phyloP scores from a whole-genome alignment of 768 basidiomycete species.

The Termitomyces sp. region DNA sequence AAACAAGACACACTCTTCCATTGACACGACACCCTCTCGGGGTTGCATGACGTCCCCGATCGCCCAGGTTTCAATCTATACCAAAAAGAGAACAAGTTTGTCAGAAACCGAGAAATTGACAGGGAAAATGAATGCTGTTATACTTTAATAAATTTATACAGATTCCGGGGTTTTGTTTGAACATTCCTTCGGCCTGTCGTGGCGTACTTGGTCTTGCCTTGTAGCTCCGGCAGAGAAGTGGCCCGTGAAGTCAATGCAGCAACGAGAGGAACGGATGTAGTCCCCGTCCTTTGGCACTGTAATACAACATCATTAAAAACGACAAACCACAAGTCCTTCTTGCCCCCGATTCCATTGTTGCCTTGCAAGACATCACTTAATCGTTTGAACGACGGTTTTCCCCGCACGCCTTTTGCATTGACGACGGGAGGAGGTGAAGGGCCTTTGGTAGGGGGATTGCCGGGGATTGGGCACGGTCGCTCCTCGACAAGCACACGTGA shows the following conservation, averaged over 20 bases:
- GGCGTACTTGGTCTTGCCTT: conserved; percentile 80
- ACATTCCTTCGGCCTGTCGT: conserved; percentile 72
- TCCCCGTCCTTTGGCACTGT: conserved; percentile 85
- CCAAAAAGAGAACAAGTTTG: background rate
- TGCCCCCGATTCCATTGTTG: conserved; percentile 48
- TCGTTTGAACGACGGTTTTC: conserved; percentile 84
- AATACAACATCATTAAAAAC: conserved; percentile 95
- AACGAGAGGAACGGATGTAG: conserved; percentile 77
- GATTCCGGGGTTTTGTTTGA: conserved; percentile 79
- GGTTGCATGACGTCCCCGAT: conserved; percentile 75
- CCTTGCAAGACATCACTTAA: conserved; percentile 82
- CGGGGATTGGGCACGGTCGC: conserved; percentile 37
- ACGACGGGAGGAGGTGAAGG: conserved; percentile 35
- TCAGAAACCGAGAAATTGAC: conserved; percentile 2
- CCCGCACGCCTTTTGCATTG: conserved; percentile 58
- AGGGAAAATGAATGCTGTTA: background rate
- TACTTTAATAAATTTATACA: conserved; percentile 92
- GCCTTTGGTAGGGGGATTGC: conserved; percentile 27
- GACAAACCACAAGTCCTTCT: conserved; percentile 91
- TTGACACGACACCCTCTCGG: conserved; percentile 75
- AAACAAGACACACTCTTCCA: conserved; percentile 72
- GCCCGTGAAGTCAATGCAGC: conserved; percentile 62
- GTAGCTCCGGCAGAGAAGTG: conserved; percentile 76
- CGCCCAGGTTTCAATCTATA: conserved; percentile 81
- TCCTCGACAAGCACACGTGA: conserved; percentile 87